Conservation (phyloP, 345 rosid species). For the Bruguiera parviflora region DNA sequence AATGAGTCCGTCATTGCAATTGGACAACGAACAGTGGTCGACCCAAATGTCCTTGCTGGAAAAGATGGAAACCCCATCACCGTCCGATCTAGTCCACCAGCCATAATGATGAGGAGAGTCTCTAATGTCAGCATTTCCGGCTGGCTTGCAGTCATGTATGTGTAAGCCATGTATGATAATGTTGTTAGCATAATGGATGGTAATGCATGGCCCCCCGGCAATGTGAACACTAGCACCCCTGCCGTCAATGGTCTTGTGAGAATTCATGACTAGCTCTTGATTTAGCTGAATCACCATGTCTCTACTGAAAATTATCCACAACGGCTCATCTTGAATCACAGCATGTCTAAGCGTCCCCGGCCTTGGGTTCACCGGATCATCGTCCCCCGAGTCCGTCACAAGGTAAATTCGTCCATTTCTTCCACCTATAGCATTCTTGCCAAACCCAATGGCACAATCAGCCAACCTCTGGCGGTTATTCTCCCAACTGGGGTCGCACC, state of each 20-base stretch:
- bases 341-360: conserved; percentile 26
- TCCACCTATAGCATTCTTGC: conserved; percentile 27
- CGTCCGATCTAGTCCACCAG: conserved; percentile 30
- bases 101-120: conserved; percentile 25
- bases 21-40: conserved; percentile 27
- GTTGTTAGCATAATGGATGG: conserved; percentile 18
- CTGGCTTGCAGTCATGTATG: conserved; percentile 26
- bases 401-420: conserved; percentile 22
- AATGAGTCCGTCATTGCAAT: conserved; percentile 23
- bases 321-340: conserved; percentile 27
- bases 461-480: conserved; percentile 22
- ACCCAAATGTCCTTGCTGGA: conserved; percentile 23
- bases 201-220: conserved; percentile 28
- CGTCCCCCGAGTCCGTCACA: conserved; percentile 20
- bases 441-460: conserved; percentile 31
- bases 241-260: conserved; percentile 27
- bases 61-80: conserved; percentile 24
- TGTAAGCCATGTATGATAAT: conserved; percentile 26
- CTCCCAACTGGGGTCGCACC: conserved; percentile 26
- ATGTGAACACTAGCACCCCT: conserved; percentile 32
- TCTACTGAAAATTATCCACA: conserved; percentile 27
- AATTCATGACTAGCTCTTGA: conserved; percentile 27
- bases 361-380: conserved; percentile 25
- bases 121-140: conserved; percentile 24
- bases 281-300: conserved; percentile 27